A percentile compares a stretch with the other conserved stretches of the same genome.
phyloP scores from a whole-genome alignment of 805 yeast genomes.

The Pichia manshurica region DNA sequence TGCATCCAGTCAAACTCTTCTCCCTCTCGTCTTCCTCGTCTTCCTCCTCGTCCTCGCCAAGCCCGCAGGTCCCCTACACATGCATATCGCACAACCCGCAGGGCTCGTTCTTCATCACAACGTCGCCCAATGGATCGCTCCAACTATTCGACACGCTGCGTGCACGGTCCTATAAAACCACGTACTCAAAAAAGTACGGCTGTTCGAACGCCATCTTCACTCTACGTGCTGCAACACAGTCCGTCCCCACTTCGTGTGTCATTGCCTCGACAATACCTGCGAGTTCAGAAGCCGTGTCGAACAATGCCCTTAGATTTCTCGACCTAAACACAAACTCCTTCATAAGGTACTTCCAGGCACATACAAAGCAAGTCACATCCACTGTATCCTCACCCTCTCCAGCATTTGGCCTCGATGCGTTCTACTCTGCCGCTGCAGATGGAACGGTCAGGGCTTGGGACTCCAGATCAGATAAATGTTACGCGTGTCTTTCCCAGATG shows the following conservation, averaged over 20 bases:
- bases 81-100: constrained; percentile 75
- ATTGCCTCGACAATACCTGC: constrained; percentile 68
- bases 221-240: constrained; percentile 45
- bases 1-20: constrained; percentile 35
- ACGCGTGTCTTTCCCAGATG: constrained; percentile 5
- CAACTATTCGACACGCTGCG: constrained; percentile 71
- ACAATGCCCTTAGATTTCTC: constrained; percentile 69
- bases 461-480: constrained; percentile 48
- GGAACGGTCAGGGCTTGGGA: constrained; percentile 88
- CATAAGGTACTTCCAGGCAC: constrained; percentile 83
- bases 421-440: constrained; percentile 53
- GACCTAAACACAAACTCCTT: constrained; percentile 74
- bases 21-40: constrained; percentile 39
- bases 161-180: constrained; percentile 64
- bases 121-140: constrained; percentile 77
- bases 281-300: constrained; percentile 32
- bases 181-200: constrained; percentile 87
- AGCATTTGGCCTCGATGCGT: constrained; percentile 42
- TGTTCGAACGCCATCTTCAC: constrained; percentile 82
- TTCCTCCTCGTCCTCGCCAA: constrained; percentile 42
- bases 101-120: constrained; percentile 69
- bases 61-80: constrained; percentile 41
- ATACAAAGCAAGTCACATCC: constrained; percentile 65
- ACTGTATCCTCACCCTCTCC: constrained; percentile 64
- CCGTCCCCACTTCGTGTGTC: constrained; percentile 46